Evolutionary conservation across 495 filamentous ascomycete species (phyloP).

Genomic region (Entonaema liquescens): DNA sequence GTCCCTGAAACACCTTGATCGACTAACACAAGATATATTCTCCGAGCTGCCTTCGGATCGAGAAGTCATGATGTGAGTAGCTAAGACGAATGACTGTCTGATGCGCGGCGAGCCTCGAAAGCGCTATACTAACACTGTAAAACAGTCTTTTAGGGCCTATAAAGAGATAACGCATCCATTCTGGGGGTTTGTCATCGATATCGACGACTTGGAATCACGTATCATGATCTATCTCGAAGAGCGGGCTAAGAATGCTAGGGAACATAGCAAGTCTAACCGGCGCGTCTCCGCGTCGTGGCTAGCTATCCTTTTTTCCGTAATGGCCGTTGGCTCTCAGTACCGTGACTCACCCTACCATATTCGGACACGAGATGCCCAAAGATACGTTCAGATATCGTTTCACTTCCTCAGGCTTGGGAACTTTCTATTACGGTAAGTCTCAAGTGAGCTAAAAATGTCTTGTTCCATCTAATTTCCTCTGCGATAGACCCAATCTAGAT

Average conservation of each 20-base stretch:
- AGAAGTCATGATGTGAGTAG: slow-evolving; percentile 62
- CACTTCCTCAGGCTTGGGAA: slow-evolving; percentile 64
- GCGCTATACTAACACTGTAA: not conserved
- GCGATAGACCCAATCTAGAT: slow-evolving; percentile 60
- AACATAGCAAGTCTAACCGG: slow-evolving; percentile 57
- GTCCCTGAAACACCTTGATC: slow-evolving; percentile 73
- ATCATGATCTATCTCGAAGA: slow-evolving; percentile 73
- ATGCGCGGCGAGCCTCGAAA: not conserved
- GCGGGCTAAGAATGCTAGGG: slow-evolving; percentile 63
- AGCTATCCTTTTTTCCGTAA: slow-evolving; percentile 78
- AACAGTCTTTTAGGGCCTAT: slow-evolving; percentile 74
- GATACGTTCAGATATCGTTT: slow-evolving; percentile 65
- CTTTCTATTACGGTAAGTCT: slow-evolving; percentile 57
- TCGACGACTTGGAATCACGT: slow-evolving; percentile 70
- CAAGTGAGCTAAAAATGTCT: not conserved
- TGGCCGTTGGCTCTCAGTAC: slow-evolving; percentile 84
- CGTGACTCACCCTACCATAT: slow-evolving; percentile 70
- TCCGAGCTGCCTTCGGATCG: slow-evolving; percentile 69
- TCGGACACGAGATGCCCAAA: slow-evolving; percentile 61
- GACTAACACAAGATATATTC: slow-evolving; percentile 76
- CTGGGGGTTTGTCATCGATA: slow-evolving; percentile 80
- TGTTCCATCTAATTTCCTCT: slow-evolving; percentile 5
- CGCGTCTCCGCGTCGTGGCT: slow-evolving; percentile 73
- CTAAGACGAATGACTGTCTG: slow-evolving; percentile 8
- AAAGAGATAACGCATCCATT: slow-evolving; percentile 79